Evolutionary conservation across 1,284 basidiomycete species (phyloP).

Genomic region (Cryptococcus sp.): DNA sequence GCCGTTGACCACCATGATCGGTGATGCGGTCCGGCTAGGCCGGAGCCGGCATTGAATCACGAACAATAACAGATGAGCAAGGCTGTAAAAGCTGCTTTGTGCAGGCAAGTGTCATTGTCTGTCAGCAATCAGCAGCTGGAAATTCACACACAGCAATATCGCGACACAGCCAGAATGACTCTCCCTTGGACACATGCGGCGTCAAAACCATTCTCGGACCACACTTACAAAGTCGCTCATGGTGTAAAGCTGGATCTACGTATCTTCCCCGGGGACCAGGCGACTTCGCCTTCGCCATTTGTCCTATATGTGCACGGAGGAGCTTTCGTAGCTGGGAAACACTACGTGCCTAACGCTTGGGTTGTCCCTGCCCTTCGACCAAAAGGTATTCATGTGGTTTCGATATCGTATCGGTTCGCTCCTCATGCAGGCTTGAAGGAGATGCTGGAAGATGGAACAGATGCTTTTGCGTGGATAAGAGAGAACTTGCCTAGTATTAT

Average conservation of each 20-base stretch:
- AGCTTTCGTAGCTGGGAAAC: conserved; percentile 18
- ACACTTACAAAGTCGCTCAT: conserved; percentile 25
- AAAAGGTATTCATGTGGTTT: conserved; percentile 33
- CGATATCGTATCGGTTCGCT: conserved; percentile 31
- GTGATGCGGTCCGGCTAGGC: too few species aligned
- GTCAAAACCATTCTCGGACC: conserved; percentile 23
- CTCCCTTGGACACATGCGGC: too few species aligned
- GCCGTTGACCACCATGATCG: too few species aligned
- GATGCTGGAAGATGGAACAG: conserved; percentile 25
- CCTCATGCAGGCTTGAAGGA: conserved; percentile 30
- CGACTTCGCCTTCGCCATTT: conserved; percentile 8
- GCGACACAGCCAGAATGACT: too few species aligned
- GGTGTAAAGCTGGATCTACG: conserved; percentile 31
- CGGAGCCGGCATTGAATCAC: too few species aligned
- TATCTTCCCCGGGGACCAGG: conserved; percentile 19
- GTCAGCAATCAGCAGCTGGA: too few species aligned
- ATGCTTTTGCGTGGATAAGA: conserved; percentile 27
- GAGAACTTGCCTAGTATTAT: conserved; percentile 15
- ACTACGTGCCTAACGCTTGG: conserved; percentile 31
- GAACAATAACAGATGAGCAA: too few species aligned
- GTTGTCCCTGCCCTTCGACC: conserved; percentile 27
- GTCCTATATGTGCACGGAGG: conserved; percentile 30
- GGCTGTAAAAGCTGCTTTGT: too few species aligned
- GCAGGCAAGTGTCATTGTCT: too few species aligned
- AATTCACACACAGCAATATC: too few species aligned